A percentile compares a stretch with the other conserved stretches of the same genome.
These are phyloP conservation scores for Bremia lactucae DNA, from an alignment of 352 stramenopile species.

Conservation along the genomic window DNA sequence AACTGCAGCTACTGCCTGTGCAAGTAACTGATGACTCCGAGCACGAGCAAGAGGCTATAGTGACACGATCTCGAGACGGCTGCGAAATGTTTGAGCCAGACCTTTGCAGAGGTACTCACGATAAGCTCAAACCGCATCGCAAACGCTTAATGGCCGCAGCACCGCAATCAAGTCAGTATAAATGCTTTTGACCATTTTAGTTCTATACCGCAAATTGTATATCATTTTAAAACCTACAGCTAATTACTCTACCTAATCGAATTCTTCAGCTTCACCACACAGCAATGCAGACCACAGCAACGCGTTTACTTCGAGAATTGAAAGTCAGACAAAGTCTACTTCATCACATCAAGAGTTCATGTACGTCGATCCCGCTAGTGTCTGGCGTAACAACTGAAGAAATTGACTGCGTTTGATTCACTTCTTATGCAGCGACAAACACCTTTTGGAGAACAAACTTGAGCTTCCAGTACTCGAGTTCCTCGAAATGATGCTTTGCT, in stretches of 20 bases:
- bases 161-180: slow-evolving; percentile 15
- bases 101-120: background rate
- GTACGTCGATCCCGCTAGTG: slow-evolving; percentile 12
- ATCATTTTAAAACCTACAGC: slow-evolving; percentile 27
- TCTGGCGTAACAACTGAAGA: background rate
- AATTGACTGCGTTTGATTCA: background rate
- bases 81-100: background rate
- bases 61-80: background rate
- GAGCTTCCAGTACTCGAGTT: slow-evolving; percentile 47
- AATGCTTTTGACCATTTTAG: slow-evolving; percentile 15
- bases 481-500: slow-evolving; percentile 52
- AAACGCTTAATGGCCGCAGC: slow-evolving; percentile 6
- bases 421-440: slow-evolving; percentile 24
- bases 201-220: slow-evolving; percentile 25
- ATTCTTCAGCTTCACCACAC: slow-evolving; percentile 10
- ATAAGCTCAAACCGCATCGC: slow-evolving; percentile 4
- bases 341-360: slow-evolving; percentile 15
- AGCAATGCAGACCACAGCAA: slow-evolving; percentile 2
- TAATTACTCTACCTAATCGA: slow-evolving; percentile 32
- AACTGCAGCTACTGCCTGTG: slow-evolving; percentile 16
- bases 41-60: background rate
- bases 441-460: slow-evolving; percentile 36
- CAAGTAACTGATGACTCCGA: slow-evolving; percentile 4
- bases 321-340: background rate
- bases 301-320: background rate